Evolutionary conservation across 768 basidiomycete species (phyloP), one percentile per base, ranked within the genome.

Genomic region (Ramaria rubella): DNA sequence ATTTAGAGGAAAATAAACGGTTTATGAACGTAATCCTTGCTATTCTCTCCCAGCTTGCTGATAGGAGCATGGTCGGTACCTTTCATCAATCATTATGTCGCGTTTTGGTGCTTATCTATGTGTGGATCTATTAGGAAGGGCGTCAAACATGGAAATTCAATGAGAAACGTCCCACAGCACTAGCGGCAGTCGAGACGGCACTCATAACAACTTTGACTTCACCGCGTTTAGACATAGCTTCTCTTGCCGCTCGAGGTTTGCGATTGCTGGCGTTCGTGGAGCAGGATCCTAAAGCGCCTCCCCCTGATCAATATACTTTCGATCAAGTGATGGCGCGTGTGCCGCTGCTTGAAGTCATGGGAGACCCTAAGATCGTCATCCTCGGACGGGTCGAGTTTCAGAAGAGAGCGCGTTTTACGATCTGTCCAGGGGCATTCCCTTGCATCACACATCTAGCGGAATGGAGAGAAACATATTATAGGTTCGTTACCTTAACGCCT

Each of bases 391-490:
- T 87, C 42, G 84, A 80, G 3, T 81, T 88, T 65, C 90, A 93
- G 71, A 91, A 87, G 68, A 81, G 90, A 2, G 78, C 90, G 27
- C 77, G 91, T 15, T 86, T 83, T 67, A 71, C 89, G 24, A 67
- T 91, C 50, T 80, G 87, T 5, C 65, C 81, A 52, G 75, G 90
- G 45, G 77, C 81, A 1, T 80, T 78, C 27, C 81, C 86, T 14
- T 79, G 80, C 29, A 79, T 82, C 1, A 77, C 81, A n/a, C 81
- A 89, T 52, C 73, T 87, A 21, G 87, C 86, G 0, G 85, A 89
- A 2, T 94, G 90, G 90, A 77, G 85, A 60, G 90, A 93, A 64
- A 85, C 82, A 59, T 91, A 85, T 67, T 84, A 79, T 73, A 75
- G 88, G 48, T 92, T 89, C 88, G 75, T 76, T 26, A 70, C 74